Evolutionary conservation across 2,329 filamentous ascomycete species (phyloP).

Genomic region (Conoideocrella luteorostrata): DNA sequence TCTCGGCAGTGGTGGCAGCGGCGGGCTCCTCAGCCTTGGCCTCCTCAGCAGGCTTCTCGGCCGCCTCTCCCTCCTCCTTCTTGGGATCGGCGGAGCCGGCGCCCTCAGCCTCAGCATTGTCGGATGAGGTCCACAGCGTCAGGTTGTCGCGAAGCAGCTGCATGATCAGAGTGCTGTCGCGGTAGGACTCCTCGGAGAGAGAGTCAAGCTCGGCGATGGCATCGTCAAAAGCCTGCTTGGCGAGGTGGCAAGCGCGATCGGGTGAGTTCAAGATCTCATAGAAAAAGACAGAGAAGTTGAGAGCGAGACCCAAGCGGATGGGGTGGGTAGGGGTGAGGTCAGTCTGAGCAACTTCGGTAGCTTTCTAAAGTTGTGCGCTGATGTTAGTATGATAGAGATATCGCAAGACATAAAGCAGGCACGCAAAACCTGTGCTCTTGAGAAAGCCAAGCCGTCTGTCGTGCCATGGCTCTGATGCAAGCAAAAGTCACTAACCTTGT

Average conservation of each 20-base stretch:
- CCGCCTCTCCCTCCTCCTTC: constrained; percentile 56
- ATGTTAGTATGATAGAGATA: constrained; percentile 8
- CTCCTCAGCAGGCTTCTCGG: constrained; percentile 35
- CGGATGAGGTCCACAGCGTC: constrained; percentile 94
- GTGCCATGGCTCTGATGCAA: constrained; percentile 9
- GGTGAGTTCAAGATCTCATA: constrained; percentile 99
- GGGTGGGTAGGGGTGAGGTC: constrained; percentile 96
- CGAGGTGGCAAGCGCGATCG: constrained; percentile 94
- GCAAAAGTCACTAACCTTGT: constrained; percentile 71
- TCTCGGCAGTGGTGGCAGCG: constrained; percentile 39
- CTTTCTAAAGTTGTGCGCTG: constrained; percentile 56
- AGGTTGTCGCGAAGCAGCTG: constrained; percentile 97
- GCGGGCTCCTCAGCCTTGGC: constrained; percentile 38
- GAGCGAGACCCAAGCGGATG: constrained; percentile 92
- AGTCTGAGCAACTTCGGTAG: constrained; percentile 95
- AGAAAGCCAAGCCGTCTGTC: constrained; percentile 18
- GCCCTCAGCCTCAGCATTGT: constrained; percentile 71
- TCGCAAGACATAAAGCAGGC: too few species aligned
- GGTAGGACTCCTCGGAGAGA: constrained; percentile 95
- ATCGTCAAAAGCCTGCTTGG: constrained; percentile 98
- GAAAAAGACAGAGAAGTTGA: constrained; percentile 99
- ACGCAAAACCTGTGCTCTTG: neutral
- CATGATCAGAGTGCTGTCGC: constrained; percentile 99
- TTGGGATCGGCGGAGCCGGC: constrained; percentile 47
- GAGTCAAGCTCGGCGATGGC: constrained; percentile 98